Base-by-base conservation (phyloP, 2,329 filamentous ascomycete genomes). In the Trichoderma endophyticum region DNA sequence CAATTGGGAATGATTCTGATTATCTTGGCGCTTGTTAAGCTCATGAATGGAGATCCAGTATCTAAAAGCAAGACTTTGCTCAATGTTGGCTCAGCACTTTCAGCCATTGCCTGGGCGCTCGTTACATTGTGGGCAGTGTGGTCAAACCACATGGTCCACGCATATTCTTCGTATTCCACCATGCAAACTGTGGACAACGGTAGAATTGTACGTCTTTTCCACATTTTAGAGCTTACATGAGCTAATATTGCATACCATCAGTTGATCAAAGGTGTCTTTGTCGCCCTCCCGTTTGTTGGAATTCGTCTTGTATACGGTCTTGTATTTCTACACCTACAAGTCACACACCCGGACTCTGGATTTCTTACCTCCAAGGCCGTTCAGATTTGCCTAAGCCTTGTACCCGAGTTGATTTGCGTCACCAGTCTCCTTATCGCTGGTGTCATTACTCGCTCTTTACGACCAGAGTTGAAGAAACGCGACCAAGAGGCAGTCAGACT, bases 121-220 rank as follows among this genome's bases (percentile, higher is more conserved):
- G 18, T 26, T 0, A 30, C 39, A 14, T 36, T 68, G 15, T 68
- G 65, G 65, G 56, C 56, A 24, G 36, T 34, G 8, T 68, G 65
- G 65, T 68, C 54, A 3, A 32, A 60, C 48, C 12, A 21, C 4
- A 68, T 68, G 65, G 34, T 43, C 8, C 54, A 36, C 26, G 11
- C n/a, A 24, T 48, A 26, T 6, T 68, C 65, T 18, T 68, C 65
- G 1, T 68, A 68, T 26, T 21, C 65, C 7, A 36, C 28, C 5
- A 68, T 68, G 32, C 56, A 68, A 4, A 60, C 65, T 7, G 34
- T 60, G 1, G 65, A 68, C 7, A 68, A 68, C 5, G 65, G 65
- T 11, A 68, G 48, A 60, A 43, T 43, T 14, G 64, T 68, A 18
- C 28, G 56, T n/a, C 12, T 5, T 0, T 39, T 3, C 2, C 3